These are phyloP conservation scores for Talaromyces piceae DNA, from an alignment of 2,329 filamentous ascomycete genomes.

Conservation along the genomic window DNA sequence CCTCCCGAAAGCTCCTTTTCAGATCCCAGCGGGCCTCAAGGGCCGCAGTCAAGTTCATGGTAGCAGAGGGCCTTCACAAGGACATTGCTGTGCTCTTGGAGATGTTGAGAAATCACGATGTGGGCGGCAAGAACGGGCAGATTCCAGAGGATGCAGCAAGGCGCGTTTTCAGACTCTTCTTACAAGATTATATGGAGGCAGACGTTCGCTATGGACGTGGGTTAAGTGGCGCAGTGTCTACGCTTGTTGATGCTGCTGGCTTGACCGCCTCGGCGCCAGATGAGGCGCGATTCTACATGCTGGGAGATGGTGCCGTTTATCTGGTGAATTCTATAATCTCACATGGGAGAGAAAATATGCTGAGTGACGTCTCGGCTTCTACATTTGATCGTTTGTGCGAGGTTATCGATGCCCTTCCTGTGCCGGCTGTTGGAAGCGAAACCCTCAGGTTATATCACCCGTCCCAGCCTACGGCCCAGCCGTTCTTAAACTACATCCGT, in stretches of 20 bases:
- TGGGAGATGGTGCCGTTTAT: slow-evolving; percentile 20
- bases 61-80: slow-evolving; percentile 28
- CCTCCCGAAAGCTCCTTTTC: slow-evolving; percentile 24
- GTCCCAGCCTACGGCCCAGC: slow-evolving; percentile 23
- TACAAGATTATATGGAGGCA: slow-evolving; percentile 26
- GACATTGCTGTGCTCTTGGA: slow-evolving; percentile 30
- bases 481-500: slow-evolving; percentile 24
- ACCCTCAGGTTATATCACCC: slow-evolving; percentile 33
- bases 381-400: slow-evolving; percentile 28
- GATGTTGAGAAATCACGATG: slow-evolving; percentile 21
- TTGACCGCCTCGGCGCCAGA: slow-evolving; percentile 14
- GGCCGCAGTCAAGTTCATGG: slow-evolving; percentile 33
- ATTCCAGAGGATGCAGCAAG: slow-evolving; percentile 17
- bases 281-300: slow-evolving; percentile 12
- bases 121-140: slow-evolving; percentile 19
- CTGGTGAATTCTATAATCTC: slow-evolving; percentile 21
- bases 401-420: slow-evolving; percentile 18
- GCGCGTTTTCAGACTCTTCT: slow-evolving; percentile 19
- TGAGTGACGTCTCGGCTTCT: slow-evolving; percentile 19
- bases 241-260: slow-evolving; percentile 22
- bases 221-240: slow-evolving; percentile 23
- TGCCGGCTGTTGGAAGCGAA: slow-evolving; percentile 19
- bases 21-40: slow-evolving; percentile 17
- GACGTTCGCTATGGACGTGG: slow-evolving; percentile 29
- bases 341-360: slow-evolving; percentile 15